Evolutionary conservation across 139 green algal species (phyloP).

Genomic region (Chlorella sp.): DNA sequence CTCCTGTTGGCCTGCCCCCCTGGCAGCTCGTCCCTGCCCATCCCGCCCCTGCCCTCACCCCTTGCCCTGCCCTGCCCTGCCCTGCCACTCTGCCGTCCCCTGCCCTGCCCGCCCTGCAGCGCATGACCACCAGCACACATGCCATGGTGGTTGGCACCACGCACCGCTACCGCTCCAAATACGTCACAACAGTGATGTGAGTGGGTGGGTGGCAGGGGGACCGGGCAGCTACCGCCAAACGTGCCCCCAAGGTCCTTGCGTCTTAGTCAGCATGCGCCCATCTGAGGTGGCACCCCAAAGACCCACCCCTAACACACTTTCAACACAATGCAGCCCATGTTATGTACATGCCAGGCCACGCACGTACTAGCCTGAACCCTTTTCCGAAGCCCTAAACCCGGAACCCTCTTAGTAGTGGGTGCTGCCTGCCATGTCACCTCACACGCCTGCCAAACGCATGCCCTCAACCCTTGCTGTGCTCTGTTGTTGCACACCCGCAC

Average conservation of each 20-base stretch:
- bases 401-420: too few relatives aligned
- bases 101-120: constrained; percentile 48
- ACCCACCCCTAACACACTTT: too few relatives aligned
- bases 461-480: too few relatives aligned
- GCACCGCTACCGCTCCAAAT: constrained; percentile 94
- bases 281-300: too few relatives aligned
- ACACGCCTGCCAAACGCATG: neutral
- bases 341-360: too few relatives aligned
- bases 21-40: too few relatives aligned
- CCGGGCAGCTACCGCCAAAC: too few relatives aligned
- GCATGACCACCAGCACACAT: constrained; percentile 49
- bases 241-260: too few relatives aligned
- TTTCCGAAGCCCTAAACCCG: neutral
- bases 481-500: neutral
- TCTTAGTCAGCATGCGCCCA: too few relatives aligned
- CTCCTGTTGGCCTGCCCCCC: neutral
- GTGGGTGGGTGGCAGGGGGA: constrained; percentile 5
- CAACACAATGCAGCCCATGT: too few relatives aligned
- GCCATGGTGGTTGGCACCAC: constrained; percentile 91
- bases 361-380: neutral
- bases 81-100: neutral
- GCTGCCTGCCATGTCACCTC: neutral
- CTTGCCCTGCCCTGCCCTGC: too few relatives aligned
- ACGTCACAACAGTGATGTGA: constrained; percentile 95
- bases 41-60: too few relatives aligned